Base-by-base conservation (phyloP, 2,329 filamentous ascomycete genomes). In the Cladosporium cucumerinum region DNA sequence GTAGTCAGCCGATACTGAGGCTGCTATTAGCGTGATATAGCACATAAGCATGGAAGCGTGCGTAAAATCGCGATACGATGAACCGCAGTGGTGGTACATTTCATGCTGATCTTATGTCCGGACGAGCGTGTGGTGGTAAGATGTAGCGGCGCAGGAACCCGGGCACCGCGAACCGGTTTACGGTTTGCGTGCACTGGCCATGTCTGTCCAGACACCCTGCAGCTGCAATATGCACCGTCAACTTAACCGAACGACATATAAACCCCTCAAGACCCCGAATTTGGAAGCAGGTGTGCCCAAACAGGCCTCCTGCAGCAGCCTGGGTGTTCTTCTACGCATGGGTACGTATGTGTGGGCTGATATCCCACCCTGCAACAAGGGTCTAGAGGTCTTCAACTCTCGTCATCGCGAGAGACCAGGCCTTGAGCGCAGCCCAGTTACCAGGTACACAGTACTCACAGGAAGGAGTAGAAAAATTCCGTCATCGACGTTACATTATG, bases 231-330 rank as follows among this genome's bases (percentile, higher is more conserved):
- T 23, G 21, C 25, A 34, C 28, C 51, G 6, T 55, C 18, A 16
- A n/a, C 28, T n/a, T 58, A 58, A 58, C 23, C 23, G 34, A 58
- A 12, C 14, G 34, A 58, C 55, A 58, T 58, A 58, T 58, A 46
- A 25, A 25, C 23, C n/a, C 39, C 10, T 21, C 39, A 8, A 46
- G 1, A 7, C 5, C 5, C 23, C 34, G 6, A 46, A 58, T 23
- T 26, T 32, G 51, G 51, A 18, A 5, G 11, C 26, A 3, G 14
- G 26, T 18, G 18, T 32, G 39, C 51, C 26, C n/a, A 18, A 5
- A 12, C 1, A 10, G 26, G 26, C n/a, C 51, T 32, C 51, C 11
- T 54, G 51, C 51, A 54, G 14, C 26, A 11, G 3, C 14, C 28
- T 57, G 12, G n/a, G 12, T 43, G 18, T 28, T 43, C 34, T 5